Percentiles rank a stretch among this genome's conserved stretches.
Evolutionary conservation across 2,329 filamentous ascomycete species (phyloP).

Genomic region (Nothophaeocryptopus gaeumannii): DNA sequence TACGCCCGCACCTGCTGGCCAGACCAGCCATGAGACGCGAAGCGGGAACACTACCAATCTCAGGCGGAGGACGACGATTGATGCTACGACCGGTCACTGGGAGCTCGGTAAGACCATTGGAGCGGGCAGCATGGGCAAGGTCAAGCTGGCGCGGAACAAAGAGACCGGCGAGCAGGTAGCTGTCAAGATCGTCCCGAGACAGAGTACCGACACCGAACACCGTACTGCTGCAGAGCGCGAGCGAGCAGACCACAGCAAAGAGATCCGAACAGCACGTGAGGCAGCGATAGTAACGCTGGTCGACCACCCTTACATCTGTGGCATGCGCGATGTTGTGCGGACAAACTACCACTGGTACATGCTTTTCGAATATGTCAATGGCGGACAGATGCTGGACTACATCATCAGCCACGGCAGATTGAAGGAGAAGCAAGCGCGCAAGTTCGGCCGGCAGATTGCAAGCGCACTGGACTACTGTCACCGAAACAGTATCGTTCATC

Average conservation of each 20-base stretch:
- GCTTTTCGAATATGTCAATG: constrained; percentile 98
- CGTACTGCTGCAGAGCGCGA: constrained; percentile 71
- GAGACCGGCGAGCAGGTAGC: constrained; percentile 93
- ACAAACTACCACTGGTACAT: constrained; percentile 99
- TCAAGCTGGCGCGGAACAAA: constrained; percentile 88
- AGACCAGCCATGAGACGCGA: no score
- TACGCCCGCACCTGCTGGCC: constrained; percentile 24
- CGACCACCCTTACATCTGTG: constrained; percentile 93
- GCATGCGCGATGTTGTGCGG: constrained; percentile 88
- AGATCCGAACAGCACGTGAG: constrained; percentile 90
- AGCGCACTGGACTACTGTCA: constrained; percentile 97
- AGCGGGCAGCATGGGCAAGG: constrained; percentile 97
- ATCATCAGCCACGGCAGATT: constrained; percentile 97
- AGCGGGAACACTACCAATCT: constrained; percentile 37
- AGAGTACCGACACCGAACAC: constrained; percentile 76
- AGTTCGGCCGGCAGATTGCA: constrained; percentile 95
- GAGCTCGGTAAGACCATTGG: constrained; percentile 94
- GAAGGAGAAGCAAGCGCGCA: constrained; percentile 97
- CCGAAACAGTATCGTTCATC: constrained; percentile 95
- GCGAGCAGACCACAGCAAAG: constrained; percentile 91
- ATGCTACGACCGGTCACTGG: constrained; percentile 83
- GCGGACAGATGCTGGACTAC: constrained; percentile 98
- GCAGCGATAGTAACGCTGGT: constrained; percentile 93
- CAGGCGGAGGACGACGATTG: constrained; percentile 73
- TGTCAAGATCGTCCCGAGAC: constrained; percentile 93